Evolutionary conservation across 306 rosid species (phyloP).

Genomic region (Prunus armeniaca): DNA sequence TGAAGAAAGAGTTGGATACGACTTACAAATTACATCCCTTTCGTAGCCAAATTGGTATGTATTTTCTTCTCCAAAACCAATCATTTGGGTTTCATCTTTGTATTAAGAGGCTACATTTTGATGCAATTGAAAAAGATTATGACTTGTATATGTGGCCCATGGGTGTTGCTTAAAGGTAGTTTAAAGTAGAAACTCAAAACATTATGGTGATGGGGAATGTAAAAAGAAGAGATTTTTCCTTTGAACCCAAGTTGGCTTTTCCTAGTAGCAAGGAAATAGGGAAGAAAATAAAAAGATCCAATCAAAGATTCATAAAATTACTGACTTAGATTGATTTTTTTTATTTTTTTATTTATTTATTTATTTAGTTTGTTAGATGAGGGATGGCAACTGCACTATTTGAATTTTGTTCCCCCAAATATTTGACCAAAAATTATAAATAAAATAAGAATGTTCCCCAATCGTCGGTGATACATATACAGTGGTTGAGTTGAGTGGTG

Average conservation of each 20-base stretch:
- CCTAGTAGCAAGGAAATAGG: neutral
- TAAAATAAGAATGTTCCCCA: conserved; percentile 2
- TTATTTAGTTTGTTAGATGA: neutral
- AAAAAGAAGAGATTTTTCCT: neutral
- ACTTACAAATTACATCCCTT: too few relatives aligned
- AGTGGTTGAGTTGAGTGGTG: neutral
- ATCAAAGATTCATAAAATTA: neutral
- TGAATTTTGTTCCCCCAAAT: conserved; percentile 2
- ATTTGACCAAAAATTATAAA: neutral
- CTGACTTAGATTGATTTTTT: neutral
- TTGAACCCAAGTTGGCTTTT: neutral
- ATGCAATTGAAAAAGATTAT: neutral
- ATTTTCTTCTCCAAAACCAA: neutral
- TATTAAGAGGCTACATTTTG: neutral
- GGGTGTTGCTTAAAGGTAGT: neutral
- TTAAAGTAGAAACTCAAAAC: neutral
- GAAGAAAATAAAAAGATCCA: neutral
- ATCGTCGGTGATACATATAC: neutral
- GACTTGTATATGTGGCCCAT: neutral
- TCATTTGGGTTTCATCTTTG: neutral
- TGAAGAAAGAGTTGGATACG: too few relatives aligned
- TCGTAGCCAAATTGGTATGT: too few relatives aligned
- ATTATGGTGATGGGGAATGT: neutral
- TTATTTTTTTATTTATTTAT: neutral
- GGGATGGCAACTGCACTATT: neutral